These are phyloP conservation scores for Amylostereum chailletii DNA, from an alignment of 1,284 basidiomycete species.

Conservation along the genomic window DNA sequence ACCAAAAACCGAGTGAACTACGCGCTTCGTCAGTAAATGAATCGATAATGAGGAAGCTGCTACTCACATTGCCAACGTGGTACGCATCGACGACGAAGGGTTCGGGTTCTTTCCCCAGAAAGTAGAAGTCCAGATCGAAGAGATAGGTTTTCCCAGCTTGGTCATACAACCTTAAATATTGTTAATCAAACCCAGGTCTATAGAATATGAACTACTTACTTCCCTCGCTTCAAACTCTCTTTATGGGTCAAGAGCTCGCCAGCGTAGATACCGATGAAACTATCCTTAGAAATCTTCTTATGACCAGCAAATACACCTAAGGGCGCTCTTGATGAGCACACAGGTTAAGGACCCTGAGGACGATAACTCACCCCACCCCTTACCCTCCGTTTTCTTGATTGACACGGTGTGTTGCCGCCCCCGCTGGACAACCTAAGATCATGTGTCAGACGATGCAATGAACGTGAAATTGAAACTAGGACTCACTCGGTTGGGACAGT, in stretches of 20 bases:
- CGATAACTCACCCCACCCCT: constrained; percentile 68
- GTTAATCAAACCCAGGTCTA: background rate
- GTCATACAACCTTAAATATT: constrained; percentile 55
- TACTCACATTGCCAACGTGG: constrained; percentile 77
- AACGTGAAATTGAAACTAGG: background rate
- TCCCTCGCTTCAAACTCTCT: constrained; percentile 59
- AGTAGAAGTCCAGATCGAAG: constrained; percentile 74
- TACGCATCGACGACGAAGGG: constrained; percentile 73
- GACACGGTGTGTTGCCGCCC: constrained; percentile 59
- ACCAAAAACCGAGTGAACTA: constrained; percentile 67
- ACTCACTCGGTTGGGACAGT: constrained; percentile 75
- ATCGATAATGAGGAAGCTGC: background rate
- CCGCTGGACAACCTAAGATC: constrained; percentile 68
- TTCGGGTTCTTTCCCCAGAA: constrained; percentile 34
- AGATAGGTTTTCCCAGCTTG: constrained; percentile 76
- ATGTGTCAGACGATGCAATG: background rate
- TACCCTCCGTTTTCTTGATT: constrained; percentile 60
- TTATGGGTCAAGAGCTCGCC: constrained; percentile 73
- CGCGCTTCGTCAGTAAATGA: constrained; percentile 6
- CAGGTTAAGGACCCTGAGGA: background rate
- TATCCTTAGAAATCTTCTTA: constrained; percentile 56
- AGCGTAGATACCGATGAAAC: constrained; percentile 78
- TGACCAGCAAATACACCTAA: constrained; percentile 61
- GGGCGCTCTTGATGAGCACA: background rate
- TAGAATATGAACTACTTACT: constrained; percentile 31